Percentiles rank a stretch among this genome's conserved stretches.
These are phyloP conservation scores for Gentiana straminea DNA, from an alignment of 257 asterid genomes.

Conservation along the genomic window DNA sequence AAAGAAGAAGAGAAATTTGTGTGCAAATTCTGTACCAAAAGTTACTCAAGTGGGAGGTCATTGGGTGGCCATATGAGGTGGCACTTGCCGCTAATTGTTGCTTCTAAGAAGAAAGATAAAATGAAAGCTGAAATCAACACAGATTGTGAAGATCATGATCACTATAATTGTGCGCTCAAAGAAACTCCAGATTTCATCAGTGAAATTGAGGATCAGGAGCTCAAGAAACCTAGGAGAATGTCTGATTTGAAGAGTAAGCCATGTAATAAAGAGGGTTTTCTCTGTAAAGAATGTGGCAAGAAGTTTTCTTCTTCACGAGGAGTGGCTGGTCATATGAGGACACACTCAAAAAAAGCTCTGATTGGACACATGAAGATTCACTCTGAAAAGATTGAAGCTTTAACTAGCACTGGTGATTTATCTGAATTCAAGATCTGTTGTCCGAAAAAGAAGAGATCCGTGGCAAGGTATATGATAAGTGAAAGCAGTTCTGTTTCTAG, in stretches of 20 bases:
- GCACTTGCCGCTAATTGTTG: conserved; percentile 53
- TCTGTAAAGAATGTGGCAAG: conserved; percentile 62
- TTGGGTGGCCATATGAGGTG: conserved; percentile 93
- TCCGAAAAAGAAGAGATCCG: conserved; percentile 58
- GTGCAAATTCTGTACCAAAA: conserved; percentile 68
- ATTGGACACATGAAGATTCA: conserved; percentile 88
- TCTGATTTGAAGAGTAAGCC: conserved; percentile 25
- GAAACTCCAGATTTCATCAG: not conserved
- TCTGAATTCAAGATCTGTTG: conserved; percentile 33
- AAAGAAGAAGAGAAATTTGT: conserved; percentile 27
- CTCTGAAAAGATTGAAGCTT: conserved; percentile 37
- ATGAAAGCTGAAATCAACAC: conserved; percentile 14
- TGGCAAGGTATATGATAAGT: conserved; percentile 34
- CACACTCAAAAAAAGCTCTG: conserved; percentile 61
- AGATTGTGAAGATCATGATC: conserved; percentile 9
- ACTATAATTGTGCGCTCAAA: not conserved
- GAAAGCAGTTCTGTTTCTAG: conserved; percentile 21
- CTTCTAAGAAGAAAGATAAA: conserved; percentile 35
- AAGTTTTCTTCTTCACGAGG: conserved; percentile 53
- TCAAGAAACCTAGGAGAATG: conserved; percentile 67
- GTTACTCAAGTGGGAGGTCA: conserved; percentile 66
- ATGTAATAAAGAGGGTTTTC: conserved; percentile 2
- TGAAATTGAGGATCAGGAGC: conserved; percentile 32
- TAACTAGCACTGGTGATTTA: conserved; percentile 21
- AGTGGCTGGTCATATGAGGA: conserved; percentile 71